Base-by-base conservation (phyloP, 2,329 filamentous ascomycete genomes). In the Aspergillus texensis region DNA sequence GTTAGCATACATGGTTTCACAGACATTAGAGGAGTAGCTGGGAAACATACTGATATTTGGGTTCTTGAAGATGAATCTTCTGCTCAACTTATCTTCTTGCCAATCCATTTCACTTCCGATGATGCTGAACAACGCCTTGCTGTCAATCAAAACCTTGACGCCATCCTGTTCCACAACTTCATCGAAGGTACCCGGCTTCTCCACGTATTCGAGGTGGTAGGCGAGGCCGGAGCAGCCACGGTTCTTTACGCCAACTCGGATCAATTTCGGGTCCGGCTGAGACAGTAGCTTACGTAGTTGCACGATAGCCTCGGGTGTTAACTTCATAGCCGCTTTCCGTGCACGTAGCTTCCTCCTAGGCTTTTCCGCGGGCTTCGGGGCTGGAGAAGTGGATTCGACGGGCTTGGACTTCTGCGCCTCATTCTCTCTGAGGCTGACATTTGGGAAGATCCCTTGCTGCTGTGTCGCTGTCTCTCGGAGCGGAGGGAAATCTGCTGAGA, bases 61-160 rank as follows among this genome's bases (percentile, higher is more conserved):
- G 77, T 99, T 99, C 76, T 88, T 90, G 81, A 99, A 99, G 57
- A 97, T 89, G 78, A 99, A 99, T 68, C 92, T 86, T 79, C 94
- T 87, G 77, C 91, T 96, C 68, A 99, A 81, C 82, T 96, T 97
- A 72, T 98, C 95, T 80, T 98, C 94, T 12, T 94, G 85, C 94
- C 94, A 99, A 75, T 99, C 95, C 95, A 99, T 99, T 81, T 98
- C 94, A 75, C 91, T 97, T 6, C 95, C 95, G 72, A 99, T 97
- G 60, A 99, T 98, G 79, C 94, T 98, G 77, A 99, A 94, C 57
- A 99, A 82, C 48, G 95, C 95, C 83, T 97, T 98, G 84, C 92
- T 96, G 78, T 99, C 95, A 62, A 99, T 95, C 76, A 98, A 78
- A 39, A 99, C 94, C 80, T 92, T 94, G 62, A 99, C 94, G 0